These are phyloP conservation scores for Talaromyces liani DNA, from an alignment of 495 filamentous ascomycete species.

Conservation along the genomic window DNA sequence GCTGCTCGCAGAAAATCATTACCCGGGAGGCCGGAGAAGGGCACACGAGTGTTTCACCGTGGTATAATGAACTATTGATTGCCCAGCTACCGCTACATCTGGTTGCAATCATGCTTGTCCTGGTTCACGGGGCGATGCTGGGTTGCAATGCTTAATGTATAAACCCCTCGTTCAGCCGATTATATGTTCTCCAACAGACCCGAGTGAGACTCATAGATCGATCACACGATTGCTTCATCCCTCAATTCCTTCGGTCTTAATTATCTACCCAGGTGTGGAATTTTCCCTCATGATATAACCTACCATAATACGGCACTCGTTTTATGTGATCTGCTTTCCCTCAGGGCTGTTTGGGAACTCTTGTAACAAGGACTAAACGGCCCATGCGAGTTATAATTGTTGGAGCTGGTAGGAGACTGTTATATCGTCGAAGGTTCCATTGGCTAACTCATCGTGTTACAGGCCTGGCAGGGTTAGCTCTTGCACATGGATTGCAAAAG, in stretches of 20 bases:
- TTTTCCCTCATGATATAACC: neutral
- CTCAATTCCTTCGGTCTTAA: neutral
- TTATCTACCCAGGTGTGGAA: neutral
- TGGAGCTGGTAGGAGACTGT: neutral
- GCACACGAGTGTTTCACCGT: too few relatives aligned
- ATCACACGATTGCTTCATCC: neutral
- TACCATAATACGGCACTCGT: too few relatives aligned
- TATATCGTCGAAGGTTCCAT: neutral
- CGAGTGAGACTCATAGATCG: neutral
- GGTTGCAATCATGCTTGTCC: neutral
- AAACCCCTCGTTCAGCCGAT: neutral
- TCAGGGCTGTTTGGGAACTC: neutral
- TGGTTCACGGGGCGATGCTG: neutral
- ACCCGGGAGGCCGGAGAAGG: too few relatives aligned
- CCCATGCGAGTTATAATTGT: conserved; percentile 6
- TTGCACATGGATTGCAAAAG: conserved; percentile 4
- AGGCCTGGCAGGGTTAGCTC: conserved; percentile 1
- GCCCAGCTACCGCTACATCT: neutral
- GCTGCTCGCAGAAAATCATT: neutral
- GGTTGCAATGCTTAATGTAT: neutral
- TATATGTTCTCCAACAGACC: neutral
- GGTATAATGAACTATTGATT: neutral
- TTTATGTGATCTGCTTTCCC: too few relatives aligned
- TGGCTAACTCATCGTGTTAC: neutral
- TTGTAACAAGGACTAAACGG: neutral